These are phyloP conservation scores for Daldinia loculata DNA, from an alignment of 495 filamentous ascomycete species.

Conservation along the genomic window DNA sequence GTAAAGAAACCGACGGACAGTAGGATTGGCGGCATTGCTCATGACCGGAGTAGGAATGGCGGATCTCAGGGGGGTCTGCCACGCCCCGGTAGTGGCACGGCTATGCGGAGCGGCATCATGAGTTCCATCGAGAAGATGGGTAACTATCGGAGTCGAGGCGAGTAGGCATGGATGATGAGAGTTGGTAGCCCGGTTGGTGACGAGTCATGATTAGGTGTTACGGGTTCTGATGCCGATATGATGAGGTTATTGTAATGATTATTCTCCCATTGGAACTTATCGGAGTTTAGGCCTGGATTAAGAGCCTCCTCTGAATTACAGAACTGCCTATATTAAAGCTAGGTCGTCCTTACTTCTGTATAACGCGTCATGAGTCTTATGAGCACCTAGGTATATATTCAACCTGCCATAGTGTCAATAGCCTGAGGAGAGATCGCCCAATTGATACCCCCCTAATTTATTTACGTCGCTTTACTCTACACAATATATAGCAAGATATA, in stretches of 20 bases:
- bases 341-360: neutral
- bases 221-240: constrained; percentile 23
- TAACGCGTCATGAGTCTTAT: constrained; percentile 6
- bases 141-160: constrained; percentile 49
- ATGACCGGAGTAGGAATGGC: constrained; percentile 56
- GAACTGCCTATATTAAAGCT: constrained; percentile 8
- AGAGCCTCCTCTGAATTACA: constrained; percentile 21
- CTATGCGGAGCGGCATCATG: constrained; percentile 69
- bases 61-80: constrained; percentile 50
- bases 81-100: constrained; percentile 53
- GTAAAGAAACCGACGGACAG: constrained; percentile 50
- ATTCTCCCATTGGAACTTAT: constrained; percentile 15
- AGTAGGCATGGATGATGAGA: constrained; percentile 17
- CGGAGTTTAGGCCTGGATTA: constrained; percentile 31
- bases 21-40: constrained; percentile 53
- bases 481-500: neutral
- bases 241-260: constrained; percentile 32
- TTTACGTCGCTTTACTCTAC: neutral
- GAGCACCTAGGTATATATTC: neutral
- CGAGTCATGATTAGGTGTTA: constrained; percentile 26
- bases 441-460: constrained; percentile 1
- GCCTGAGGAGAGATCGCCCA: neutral
- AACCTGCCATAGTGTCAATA: neutral
- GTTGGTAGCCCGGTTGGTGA: constrained; percentile 19
- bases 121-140: constrained; percentile 77